Conservation (phyloP, 1,139 yeast genomes). For the Blastobotrys persicus region DNA sequence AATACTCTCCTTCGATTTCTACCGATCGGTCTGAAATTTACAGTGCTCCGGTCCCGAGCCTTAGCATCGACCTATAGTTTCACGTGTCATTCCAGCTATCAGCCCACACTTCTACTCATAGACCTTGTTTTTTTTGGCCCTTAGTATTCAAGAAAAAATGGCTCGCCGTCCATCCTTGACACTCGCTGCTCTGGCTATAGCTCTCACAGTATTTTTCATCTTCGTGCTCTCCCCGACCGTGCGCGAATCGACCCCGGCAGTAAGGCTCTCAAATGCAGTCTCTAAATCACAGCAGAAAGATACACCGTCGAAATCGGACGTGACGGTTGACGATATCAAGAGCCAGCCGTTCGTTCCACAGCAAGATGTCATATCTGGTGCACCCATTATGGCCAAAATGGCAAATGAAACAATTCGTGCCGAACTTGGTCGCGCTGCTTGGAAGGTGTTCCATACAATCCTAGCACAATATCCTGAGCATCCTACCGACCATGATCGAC, state of each 20-base stretch:
- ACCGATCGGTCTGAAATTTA: not conserved
- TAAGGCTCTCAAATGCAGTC: not conserved
- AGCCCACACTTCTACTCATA: not conserved
- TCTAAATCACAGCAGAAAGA: not conserved
- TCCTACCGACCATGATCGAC: constrained; percentile 63
- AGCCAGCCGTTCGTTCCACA: constrained; percentile 8
- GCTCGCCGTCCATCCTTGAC: constrained; percentile 30
- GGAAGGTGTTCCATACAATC: constrained; percentile 89
- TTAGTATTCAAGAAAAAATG: constrained; percentile 16
- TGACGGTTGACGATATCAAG: constrained; percentile 22
- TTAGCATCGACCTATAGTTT: too few relatives aligned
- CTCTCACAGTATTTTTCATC: constrained; percentile 26
- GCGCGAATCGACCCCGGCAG: constrained; percentile 1
- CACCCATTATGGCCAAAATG: constrained; percentile 86
- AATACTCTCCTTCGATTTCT: not conserved
- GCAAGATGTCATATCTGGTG: constrained; percentile 28
- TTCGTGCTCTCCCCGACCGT: constrained; percentile 17
- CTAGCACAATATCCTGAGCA: constrained; percentile 86
- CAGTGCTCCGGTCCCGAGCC: too few relatives aligned
- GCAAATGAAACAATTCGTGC: constrained; percentile 62
- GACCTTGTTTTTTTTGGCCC: not conserved
- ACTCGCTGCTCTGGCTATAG: constrained; percentile 24
- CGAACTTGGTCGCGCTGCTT: constrained; percentile 81
- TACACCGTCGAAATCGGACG: constrained; percentile 12
- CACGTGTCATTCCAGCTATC: not conserved